A percentile compares a stretch with the other conserved stretches of the same genome.
These are phyloP conservation scores for Cercophora newfieldiana DNA, from an alignment of 495 filamentous ascomycete species.

Conservation along the genomic window DNA sequence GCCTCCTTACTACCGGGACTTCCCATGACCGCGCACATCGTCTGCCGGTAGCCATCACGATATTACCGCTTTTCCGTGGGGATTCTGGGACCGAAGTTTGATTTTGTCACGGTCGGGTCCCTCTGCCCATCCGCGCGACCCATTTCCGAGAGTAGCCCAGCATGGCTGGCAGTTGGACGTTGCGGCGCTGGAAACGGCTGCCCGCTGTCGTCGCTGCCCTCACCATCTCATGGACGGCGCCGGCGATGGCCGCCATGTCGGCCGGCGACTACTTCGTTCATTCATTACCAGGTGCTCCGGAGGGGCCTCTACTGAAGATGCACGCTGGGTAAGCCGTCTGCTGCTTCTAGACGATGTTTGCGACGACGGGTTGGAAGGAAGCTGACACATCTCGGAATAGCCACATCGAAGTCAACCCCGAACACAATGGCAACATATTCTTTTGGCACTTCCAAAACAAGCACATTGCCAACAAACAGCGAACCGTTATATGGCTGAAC, in stretches of 20 bases:
- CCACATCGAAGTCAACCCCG: constrained; percentile 84
- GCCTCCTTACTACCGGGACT: not conserved
- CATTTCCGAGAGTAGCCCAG: constrained; percentile 9
- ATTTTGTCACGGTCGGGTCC: not conserved
- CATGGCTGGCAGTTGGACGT: constrained; percentile 30
- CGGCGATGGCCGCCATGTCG: constrained; percentile 41
- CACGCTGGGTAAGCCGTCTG: constrained; percentile 79
- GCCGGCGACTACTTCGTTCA: constrained; percentile 89
- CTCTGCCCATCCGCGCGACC: constrained; percentile 12
- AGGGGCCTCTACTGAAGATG: constrained; percentile 85
- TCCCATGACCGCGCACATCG: not conserved
- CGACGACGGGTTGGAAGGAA: not conserved
- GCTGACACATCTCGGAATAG: constrained; percentile 49
- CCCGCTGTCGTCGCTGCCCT: constrained; percentile 35
- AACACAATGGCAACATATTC: constrained; percentile 88
- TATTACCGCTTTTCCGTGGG: not conserved
- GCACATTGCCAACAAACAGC: constrained; percentile 88
- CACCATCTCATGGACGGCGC: constrained; percentile 36
- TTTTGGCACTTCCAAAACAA: constrained; percentile 98
- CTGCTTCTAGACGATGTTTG: constrained; percentile 3
- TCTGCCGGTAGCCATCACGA: constrained; percentile 21
- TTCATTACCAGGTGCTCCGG: constrained; percentile 80
- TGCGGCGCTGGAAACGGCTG: constrained; percentile 39
- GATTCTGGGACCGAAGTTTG: not conserved
- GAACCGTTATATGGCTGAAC: constrained; percentile 96